Evolutionary conservation across 2,329 filamentous ascomycete genomes (phyloP).

Genomic region (Ramichloridium luteum): DNA sequence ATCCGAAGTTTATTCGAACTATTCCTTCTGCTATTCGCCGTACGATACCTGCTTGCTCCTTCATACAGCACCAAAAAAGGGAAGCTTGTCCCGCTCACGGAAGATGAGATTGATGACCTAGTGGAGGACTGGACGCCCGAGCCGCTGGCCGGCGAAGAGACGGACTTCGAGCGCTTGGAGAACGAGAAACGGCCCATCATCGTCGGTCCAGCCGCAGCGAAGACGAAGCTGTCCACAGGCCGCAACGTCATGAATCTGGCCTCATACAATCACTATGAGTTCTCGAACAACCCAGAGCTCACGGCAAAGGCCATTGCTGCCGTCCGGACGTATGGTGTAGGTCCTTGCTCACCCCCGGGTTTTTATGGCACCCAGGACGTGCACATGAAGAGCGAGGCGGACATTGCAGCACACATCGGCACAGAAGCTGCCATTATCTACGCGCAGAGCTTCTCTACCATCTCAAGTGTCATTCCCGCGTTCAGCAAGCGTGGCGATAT

Average conservation of each 20-base stretch:
- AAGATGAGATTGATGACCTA: slow-evolving; percentile 95
- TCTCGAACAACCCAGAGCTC: slow-evolving; percentile 80
- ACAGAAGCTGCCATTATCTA: slow-evolving; percentile 88
- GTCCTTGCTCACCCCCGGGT: slow-evolving; percentile 88
- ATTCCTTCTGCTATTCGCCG: slow-evolving; percentile 86
- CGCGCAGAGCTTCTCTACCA: slow-evolving; percentile 89
- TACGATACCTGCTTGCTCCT: slow-evolving; percentile 81
- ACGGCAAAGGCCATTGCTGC: slow-evolving; percentile 94
- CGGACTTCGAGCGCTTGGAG: slow-evolving; percentile 64
- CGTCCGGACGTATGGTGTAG: slow-evolving; percentile 88
- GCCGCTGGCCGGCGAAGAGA: slow-evolving; percentile 66
- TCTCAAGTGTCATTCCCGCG: slow-evolving; percentile 90
- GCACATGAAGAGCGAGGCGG: slow-evolving; percentile 90
- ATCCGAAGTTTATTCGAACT: slow-evolving; percentile 87
- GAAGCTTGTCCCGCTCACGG: slow-evolving; percentile 76
- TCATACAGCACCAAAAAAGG: slow-evolving; percentile 86
- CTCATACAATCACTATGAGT: slow-evolving; percentile 96
- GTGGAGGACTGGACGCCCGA: slow-evolving; percentile 96
- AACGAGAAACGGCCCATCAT: slow-evolving; percentile 78
- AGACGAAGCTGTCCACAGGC: slow-evolving; percentile 63
- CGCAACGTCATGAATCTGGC: slow-evolving; percentile 87
- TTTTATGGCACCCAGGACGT: slow-evolving; percentile 99
- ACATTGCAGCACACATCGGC: slow-evolving; percentile 82
- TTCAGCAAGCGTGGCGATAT: slow-evolving; percentile 97
- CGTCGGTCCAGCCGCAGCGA: slow-evolving; percentile 79